A percentile compares a stretch with the other conserved stretches of the same genome.
Evolutionary conservation across 2,329 filamentous ascomycete species (phyloP).

Genomic region (Colletotrichum tanaceti): DNA sequence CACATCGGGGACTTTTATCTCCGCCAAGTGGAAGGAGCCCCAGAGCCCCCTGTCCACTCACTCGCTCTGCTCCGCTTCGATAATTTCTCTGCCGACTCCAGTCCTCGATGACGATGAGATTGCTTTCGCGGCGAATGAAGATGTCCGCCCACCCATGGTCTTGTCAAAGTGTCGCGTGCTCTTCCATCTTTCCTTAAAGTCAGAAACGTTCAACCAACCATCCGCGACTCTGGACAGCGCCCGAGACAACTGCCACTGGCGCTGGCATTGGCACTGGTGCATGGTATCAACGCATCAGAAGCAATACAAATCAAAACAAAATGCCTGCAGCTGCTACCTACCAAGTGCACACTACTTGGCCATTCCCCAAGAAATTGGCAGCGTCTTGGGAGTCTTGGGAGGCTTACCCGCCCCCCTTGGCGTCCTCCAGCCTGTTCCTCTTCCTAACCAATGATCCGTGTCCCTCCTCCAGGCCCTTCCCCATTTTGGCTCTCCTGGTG

Average conservation of each 20-base stretch:
- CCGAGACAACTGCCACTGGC: neutral
- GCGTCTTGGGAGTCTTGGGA: conserved; percentile 16
- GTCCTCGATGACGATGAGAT: conserved; percentile 28
- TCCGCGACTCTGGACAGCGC: neutral
- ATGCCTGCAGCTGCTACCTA: neutral
- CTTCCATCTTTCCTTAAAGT: neutral
- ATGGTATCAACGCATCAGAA: neutral
- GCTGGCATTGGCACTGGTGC: neutral
- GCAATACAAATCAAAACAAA: conserved; percentile 4
- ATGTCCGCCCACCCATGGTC: no score
- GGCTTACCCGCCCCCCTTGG: conserved; percentile 28
- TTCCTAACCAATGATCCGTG: conserved; percentile 19
- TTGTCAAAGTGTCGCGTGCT: conserved; percentile 24
- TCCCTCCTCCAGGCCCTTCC: conserved; percentile 24
- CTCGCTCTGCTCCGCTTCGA: neutral
- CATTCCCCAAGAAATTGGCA: conserved; percentile 25
- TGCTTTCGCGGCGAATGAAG: conserved; percentile 11
- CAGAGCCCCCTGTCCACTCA: neutral
- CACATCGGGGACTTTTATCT: neutral
- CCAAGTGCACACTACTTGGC: neutral
- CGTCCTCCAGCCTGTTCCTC: conserved; percentile 12
- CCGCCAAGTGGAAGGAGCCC: conserved; percentile 7
- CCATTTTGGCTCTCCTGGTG: conserved; percentile 23
- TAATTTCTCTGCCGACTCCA: neutral
- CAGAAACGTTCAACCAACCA: no score